These are phyloP conservation scores for Picochlorum costavermella DNA, from an alignment of 139 green algal species.

Conservation along the genomic window DNA sequence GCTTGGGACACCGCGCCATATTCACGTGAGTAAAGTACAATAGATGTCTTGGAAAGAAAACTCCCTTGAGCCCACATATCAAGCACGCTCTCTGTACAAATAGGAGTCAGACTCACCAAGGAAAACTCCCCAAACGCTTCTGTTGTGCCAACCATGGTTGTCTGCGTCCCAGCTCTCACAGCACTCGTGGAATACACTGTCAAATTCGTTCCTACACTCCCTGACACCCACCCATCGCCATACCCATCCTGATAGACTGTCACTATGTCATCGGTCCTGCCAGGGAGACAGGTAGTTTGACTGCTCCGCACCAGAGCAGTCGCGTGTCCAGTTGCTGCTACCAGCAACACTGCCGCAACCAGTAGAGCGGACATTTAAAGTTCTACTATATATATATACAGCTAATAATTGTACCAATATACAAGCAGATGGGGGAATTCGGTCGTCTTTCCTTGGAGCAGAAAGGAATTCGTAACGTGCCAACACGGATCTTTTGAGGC, in stretches of 20 bases:
- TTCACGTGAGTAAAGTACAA: background rate
- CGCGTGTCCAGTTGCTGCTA: no score
- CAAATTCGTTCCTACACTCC: background rate
- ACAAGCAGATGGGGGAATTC: no score
- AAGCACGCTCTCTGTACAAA: background rate
- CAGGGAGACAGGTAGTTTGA: no score
- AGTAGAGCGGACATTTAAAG: no score
- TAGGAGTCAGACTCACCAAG: background rate
- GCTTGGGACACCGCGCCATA: background rate
- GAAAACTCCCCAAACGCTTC: background rate
- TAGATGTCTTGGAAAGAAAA: background rate
- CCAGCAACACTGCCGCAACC: no score
- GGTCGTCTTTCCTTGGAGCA: no score
- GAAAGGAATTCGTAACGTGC: no score
- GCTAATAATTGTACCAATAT: no score
- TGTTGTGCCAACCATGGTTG: background rate
- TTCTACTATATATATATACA: no score
- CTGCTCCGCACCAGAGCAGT: no score
- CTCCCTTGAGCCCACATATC: slow-evolving; percentile 1
- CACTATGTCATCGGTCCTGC: no score
- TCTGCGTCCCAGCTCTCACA: background rate
- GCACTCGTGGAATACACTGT: background rate
- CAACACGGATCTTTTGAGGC: no score
- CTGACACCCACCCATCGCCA: background rate
- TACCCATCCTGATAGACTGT: background rate